Conservation (phyloP, 1,284 basidiomycete species). For the Trametes pubescens region DNA sequence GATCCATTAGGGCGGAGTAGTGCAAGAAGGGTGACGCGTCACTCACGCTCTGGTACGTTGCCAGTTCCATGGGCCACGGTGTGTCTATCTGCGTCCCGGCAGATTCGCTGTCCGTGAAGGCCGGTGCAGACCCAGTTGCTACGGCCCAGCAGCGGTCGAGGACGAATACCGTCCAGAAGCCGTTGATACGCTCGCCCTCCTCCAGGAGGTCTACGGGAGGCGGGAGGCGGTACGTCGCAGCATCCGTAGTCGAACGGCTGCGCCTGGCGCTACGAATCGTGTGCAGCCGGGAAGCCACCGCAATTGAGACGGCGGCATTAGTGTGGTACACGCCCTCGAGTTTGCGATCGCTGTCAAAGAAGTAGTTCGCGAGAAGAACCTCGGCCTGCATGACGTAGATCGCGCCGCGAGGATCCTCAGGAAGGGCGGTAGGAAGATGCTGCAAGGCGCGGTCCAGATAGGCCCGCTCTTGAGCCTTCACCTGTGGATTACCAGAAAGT, state of each 20-base stretch:
- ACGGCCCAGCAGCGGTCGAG: conserved; percentile 53
- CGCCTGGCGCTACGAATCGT: conserved; percentile 42
- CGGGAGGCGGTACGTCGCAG: conserved; percentile 38
- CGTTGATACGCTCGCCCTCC: conserved; percentile 55
- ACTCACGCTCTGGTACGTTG: conserved; percentile 41
- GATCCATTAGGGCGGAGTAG: neutral
- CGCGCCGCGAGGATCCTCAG: conserved; percentile 46
- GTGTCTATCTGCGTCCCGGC: conserved; percentile 47
- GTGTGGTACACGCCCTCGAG: conserved; percentile 55
- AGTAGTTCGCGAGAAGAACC: conserved; percentile 54
- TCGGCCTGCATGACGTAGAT: conserved; percentile 56
- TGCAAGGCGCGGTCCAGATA: conserved; percentile 44
- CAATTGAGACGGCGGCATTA: conserved; percentile 52
- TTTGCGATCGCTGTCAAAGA: conserved; percentile 48
- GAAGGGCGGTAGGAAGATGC: conserved; percentile 41
- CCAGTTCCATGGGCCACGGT: conserved; percentile 52
- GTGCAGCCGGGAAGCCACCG: conserved; percentile 49
- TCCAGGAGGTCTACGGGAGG: conserved; percentile 48
- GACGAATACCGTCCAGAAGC: conserved; percentile 55
- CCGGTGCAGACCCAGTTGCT: conserved; percentile 46
- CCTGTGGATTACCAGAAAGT: conserved; percentile 33
- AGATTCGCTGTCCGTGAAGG: conserved; percentile 42
- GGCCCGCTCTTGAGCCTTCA: conserved; percentile 35
- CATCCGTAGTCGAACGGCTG: conserved; percentile 24
- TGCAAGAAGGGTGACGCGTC: neutral